phyloP scores from a whole-genome alignment of 2,329 filamentous ascomycete species.

The Colletotrichum spaethianum region DNA sequence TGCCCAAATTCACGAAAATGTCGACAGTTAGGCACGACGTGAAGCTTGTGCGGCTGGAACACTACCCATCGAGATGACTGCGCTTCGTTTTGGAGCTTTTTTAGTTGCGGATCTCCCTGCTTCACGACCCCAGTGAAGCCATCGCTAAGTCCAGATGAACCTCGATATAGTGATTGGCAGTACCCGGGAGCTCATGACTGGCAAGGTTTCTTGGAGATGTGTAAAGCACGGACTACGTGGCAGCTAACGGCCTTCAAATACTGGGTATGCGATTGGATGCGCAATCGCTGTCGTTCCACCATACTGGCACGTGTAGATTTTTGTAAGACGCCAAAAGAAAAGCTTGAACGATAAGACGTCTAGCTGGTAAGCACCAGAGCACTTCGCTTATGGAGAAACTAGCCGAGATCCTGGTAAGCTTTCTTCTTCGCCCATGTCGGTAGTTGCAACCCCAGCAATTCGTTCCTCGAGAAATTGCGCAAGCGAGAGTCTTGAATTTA shows the following conservation, averaged over 20 bases:
- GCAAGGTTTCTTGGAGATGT: neutral
- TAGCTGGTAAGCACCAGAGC: conserved; percentile 7
- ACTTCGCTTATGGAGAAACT: conserved; percentile 7
- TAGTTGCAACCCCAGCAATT: neutral
- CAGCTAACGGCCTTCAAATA: neutral
- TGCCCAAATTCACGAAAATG: neutral
- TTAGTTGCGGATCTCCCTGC: neutral
- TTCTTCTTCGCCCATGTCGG: neutral
- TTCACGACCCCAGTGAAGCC: neutral
- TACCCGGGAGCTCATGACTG: too few relatives aligned
- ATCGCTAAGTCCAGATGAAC: neutral
- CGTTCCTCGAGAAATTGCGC: neutral
- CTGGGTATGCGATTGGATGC: neutral
- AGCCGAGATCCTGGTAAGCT: conserved; percentile 5
- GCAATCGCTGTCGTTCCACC: neutral
- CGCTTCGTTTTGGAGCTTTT: neutral
- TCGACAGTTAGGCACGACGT: neutral
- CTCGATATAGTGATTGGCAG: neutral
- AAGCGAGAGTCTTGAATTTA: neutral
- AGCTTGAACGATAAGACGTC: neutral
- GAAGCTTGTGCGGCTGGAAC: too few relatives aligned
- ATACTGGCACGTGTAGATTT: neutral
- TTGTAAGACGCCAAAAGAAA: neutral
- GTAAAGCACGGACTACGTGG: neutral
- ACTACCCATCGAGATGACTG: neutral